Evolutionary conservation across 768 basidiomycete species (phyloP).

Genomic region (Plicaturopsis crispa): DNA sequence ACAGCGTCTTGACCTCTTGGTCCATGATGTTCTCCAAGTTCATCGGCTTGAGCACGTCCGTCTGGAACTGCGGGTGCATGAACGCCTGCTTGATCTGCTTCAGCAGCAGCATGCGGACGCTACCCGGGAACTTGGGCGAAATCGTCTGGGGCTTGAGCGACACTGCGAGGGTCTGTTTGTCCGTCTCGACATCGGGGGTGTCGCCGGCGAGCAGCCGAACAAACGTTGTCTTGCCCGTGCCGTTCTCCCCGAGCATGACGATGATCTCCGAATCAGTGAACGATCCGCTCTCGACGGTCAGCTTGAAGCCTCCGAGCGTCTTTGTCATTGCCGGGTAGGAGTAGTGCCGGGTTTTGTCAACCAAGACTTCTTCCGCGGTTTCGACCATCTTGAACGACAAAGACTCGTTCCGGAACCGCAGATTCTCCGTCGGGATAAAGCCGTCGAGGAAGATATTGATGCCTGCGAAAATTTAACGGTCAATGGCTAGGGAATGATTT

Average conservation of each 20-base stretch:
- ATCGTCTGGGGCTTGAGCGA: constrained; percentile 98
- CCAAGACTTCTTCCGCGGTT: constrained; percentile 82
- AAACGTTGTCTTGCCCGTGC: constrained; percentile 98
- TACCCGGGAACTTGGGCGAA: constrained; percentile 94
- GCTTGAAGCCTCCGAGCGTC: constrained; percentile 91
- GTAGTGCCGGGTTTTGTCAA: constrained; percentile 86
- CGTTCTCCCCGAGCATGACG: constrained; percentile 99
- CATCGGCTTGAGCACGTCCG: constrained; percentile 98
- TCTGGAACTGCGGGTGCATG: constrained; percentile 99
- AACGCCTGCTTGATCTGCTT: constrained; percentile 94
- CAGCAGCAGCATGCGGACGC: constrained; percentile 89
- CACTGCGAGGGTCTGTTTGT: constrained; percentile 77
- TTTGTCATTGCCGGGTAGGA: constrained; percentile 95
- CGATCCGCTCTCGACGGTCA: constrained; percentile 80
- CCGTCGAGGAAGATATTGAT: constrained; percentile 99
- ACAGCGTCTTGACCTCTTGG: constrained; percentile 96
- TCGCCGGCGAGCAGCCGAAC: constrained; percentile 94
- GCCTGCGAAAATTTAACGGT: constrained; percentile 35
- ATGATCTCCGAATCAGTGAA: constrained; percentile 99
- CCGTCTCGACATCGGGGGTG: constrained; percentile 76
- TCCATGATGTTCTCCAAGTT: constrained; percentile 90
- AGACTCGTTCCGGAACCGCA: constrained; percentile 95
- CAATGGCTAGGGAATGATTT: constrained; percentile 2
- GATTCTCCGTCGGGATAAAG: constrained; percentile 96
- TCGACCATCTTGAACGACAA: constrained; percentile 97